Evolutionary conservation across 1,139 yeast genomes (phyloP).

Genomic region (Kodamaea fungicola): DNA sequence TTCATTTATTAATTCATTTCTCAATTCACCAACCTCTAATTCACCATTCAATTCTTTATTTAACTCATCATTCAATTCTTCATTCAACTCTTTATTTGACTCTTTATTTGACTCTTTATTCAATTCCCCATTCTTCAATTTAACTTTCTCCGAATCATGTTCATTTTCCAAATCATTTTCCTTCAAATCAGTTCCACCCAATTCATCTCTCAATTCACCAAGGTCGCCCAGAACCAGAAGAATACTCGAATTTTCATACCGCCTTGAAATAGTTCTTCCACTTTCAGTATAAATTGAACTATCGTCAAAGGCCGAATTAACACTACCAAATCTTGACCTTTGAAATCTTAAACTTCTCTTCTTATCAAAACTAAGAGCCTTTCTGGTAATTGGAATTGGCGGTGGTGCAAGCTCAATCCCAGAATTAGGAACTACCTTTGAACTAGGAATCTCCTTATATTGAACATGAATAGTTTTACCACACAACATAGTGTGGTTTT

Average conservation of each 20-base stretch:
- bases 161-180: neutral
- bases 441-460: slow-evolving; percentile 53
- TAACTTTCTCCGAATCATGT: neutral
- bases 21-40: too few relatives aligned
- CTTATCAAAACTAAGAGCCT: slow-evolving; percentile 1
- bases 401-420: slow-evolving; percentile 67
- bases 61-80: too few relatives aligned
- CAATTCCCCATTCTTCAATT: neutral
- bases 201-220: too few relatives aligned
- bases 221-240: too few relatives aligned
- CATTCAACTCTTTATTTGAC: too few relatives aligned
- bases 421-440: slow-evolving; percentile 9
- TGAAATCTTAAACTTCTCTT: neutral
- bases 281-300: too few relatives aligned
- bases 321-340: neutral
- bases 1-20: too few relatives aligned
- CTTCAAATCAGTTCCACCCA: neutral
- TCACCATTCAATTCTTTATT: too few relatives aligned
- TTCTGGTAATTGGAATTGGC: slow-evolving; percentile 54
- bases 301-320: neutral
- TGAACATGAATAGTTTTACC: slow-evolving; percentile 81
- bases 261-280: too few relatives aligned
- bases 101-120: too few relatives aligned
- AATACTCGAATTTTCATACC: too few relatives aligned
- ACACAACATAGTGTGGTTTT: slow-evolving; percentile 72